Evolutionary conservation across 78 protist species (phyloP), one percentile per base, ranked within the genome.

Genomic region (Reticulomyxa filosa): DNA sequence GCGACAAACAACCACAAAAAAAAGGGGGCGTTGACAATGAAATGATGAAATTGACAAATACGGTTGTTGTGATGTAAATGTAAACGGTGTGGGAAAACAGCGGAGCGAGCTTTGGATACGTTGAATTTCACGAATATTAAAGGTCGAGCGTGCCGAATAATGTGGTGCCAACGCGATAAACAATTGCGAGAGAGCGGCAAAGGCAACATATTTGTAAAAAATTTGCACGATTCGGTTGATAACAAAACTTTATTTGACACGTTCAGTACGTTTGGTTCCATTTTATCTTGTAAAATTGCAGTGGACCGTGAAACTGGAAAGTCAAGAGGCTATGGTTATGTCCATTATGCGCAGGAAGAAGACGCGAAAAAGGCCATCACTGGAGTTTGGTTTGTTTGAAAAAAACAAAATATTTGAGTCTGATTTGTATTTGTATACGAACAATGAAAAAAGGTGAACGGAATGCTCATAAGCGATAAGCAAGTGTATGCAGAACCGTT

Each of bases 131-230:
- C 84, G 7, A 32, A 36, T 53, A 78, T 94, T 66, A 37, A 72
- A 65, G 88, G 77, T 71, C 57, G 61, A 42, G 87, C 88, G 17
- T 75, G 84, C 80, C 92, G 98, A 53, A 79, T 95, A 75, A 93
- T 92, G 98, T 93, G 93, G 95, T 70, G 78, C 46, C 87, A 83
- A 52, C 85, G 97, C 46, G 98, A 95, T 65, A 96, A 97, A 67
- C 25, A 85, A 62, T 59, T 73, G 25, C 88, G 99, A 61, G 73
- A 78, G 67, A 72, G 88, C 5, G 95, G 94, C 35, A 75, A 66
- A 36, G 98, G 97, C 55, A 95, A 95, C 86, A 65, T 95, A 56
- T 93, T 90, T 78, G 80, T 94, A 81, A 89, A 87, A 80, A 84
- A 86, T 82, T 76, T 94, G 37, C 89, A 76, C 62, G 57, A 52